These are phyloP conservation scores for Cryptococcus amylolentus DNA, from an alignment of 1,284 basidiomycete genomes.

Conservation along the genomic window DNA sequence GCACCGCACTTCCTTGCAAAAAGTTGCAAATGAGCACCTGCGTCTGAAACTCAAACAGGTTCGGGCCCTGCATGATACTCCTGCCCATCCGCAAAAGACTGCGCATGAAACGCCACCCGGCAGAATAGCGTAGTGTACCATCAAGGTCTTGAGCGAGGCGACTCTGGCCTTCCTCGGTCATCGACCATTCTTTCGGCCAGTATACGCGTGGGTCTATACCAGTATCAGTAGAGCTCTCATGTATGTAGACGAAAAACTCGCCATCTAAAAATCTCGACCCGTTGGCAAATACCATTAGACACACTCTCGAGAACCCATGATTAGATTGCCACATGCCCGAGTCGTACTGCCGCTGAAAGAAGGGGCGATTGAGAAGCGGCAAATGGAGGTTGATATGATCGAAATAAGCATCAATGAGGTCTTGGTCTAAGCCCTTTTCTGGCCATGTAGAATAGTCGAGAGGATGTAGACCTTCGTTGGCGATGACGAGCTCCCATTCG, in stretches of 20 bases:
- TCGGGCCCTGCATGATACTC: slow-evolving; percentile 57
- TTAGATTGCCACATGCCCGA: slow-evolving; percentile 61
- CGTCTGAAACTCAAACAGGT: slow-evolving; percentile 70
- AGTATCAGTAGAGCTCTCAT: no score
- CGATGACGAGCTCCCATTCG: slow-evolving; percentile 47
- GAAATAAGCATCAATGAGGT: slow-evolving; percentile 70
- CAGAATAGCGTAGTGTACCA: slow-evolving; percentile 53
- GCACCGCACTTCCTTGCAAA: slow-evolving; percentile 60
- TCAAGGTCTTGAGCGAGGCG: slow-evolving; percentile 38
- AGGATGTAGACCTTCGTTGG: slow-evolving; percentile 34
- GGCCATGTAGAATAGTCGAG: slow-evolving; percentile 47
- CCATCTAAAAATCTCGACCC: slow-evolving; percentile 63
- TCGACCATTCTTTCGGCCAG: slow-evolving; percentile 46
- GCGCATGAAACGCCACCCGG: slow-evolving; percentile 71
- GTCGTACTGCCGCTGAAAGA: slow-evolving; percentile 63
- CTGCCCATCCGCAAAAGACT: slow-evolving; percentile 60
- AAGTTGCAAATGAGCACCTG: slow-evolving; percentile 51
- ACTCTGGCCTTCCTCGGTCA: slow-evolving; percentile 41
- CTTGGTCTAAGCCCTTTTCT: slow-evolving; percentile 56
- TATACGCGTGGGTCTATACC: slow-evolving; percentile 57
- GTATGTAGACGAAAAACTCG: no score
- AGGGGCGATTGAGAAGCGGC: slow-evolving; percentile 73
- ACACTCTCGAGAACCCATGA: slow-evolving; percentile 62
- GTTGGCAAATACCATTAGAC: slow-evolving; percentile 70
- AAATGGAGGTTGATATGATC: slow-evolving; percentile 58